Evolutionary conservation across 441 rosid genomes (phyloP).

Genomic region (Breynia disticha): DNA sequence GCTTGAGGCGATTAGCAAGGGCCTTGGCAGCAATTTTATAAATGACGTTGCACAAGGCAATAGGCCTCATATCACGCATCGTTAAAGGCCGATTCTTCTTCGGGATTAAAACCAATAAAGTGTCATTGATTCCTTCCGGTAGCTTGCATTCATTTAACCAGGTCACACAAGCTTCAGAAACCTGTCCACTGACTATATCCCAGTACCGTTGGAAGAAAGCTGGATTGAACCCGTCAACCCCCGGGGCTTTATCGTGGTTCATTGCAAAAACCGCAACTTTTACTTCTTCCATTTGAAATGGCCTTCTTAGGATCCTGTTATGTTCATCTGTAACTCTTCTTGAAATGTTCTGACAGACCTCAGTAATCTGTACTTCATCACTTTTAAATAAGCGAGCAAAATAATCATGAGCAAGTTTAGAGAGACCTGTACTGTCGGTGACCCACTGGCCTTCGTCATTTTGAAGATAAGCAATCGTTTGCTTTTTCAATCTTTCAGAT

Average conservation of each 20-base stretch:
- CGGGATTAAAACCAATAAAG: too few relatives aligned
- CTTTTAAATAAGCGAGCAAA: background rate
- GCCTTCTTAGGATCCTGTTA: background rate
- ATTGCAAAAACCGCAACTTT: background rate
- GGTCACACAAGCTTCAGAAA: background rate
- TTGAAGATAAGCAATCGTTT: background rate
- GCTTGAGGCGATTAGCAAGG: too few relatives aligned
- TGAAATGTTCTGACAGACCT: background rate
- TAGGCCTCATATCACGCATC: too few relatives aligned
- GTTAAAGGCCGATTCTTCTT: too few relatives aligned
- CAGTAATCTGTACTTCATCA: background rate
- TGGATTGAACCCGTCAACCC: background rate
- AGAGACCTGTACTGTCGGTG: background rate
- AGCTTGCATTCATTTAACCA: too few relatives aligned
- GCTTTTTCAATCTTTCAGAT: background rate
- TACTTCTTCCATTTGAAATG: background rate
- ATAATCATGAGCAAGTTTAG: background rate
- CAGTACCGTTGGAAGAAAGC: background rate
- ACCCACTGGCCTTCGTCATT: background rate
- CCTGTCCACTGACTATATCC: background rate
- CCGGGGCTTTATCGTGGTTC: background rate
- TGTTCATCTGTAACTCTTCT: background rate
- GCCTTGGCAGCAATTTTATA: too few relatives aligned
- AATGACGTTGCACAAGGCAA: too few relatives aligned
- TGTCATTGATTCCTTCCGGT: too few relatives aligned